Evolutionary conservation across 257 asterid genomes (phyloP), one percentile per base, ranked within the genome.

Genomic region (Salvia hispanica): DNA sequence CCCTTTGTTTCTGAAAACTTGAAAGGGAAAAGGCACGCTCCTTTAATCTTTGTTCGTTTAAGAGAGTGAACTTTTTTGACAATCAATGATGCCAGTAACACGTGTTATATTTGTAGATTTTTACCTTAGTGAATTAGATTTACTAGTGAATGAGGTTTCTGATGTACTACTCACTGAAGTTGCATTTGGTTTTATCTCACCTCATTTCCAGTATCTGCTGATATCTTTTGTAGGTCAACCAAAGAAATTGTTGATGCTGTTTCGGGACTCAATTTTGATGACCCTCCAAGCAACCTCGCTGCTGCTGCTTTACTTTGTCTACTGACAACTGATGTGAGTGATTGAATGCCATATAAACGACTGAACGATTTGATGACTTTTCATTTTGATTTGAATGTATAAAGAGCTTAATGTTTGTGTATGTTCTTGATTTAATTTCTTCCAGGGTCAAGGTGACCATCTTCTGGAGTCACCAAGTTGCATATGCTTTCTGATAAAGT

Each of bases 221-320:
- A 47, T 31, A 52, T 64, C 33, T 69, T 70, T 79, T 34, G 72
- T 76, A 88, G 96, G 86, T 73, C 79, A 86, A 90, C 85, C 59
- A 78, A 81, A 74, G 81, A 84, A 53, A 84, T 88, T 71, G 67
- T 81, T 70, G 85, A 82, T 76, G 87, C 87, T 56, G 83, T 88
- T 64, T 75, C 83, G 77, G 91, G 84, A 67, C 86, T 86, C 80
- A 77, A 72, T 76, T 72, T 81, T 62, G 96, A 88, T 78, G 94
- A 88, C 77, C 76, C 85, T 5, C 77, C 91, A 3, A 84, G 96
- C 91, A 88, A 84, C 77, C 83, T 88, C 53, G 96, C 96, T 42
- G 93, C 96, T 52, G 87, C 86, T 68, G 86, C 94, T 73, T 68
- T 88, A 54, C 75, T 86, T 69, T 88, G 82, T 65, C 65, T 84